Evolutionary conservation across 2,329 filamentous ascomycete genomes (phyloP), one percentile per base, ranked within the genome.

Genomic region (Pseudopithomyces maydicus): DNA sequence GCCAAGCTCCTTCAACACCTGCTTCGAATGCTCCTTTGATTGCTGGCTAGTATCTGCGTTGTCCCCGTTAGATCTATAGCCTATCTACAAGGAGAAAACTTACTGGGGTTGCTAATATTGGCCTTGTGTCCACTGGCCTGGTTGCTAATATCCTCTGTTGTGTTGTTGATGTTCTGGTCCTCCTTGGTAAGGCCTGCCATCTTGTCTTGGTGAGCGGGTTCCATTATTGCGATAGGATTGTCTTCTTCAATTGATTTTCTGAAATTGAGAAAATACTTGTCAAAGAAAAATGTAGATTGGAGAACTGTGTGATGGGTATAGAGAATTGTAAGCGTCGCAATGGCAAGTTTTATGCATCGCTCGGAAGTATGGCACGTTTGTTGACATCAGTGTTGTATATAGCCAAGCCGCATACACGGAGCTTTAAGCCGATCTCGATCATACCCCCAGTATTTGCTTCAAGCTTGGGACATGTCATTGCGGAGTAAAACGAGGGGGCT

Each of bases 81-180:
- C 6, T 33, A 41, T 23, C 14, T 20, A 17, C 17, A 17, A 39
- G 33, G 17, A 41, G 32, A 20, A 48, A n/a, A 49, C 58, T 22
- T 67, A 81, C 79, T 81, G 6, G 78, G 79, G 55, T 81, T 81
- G 57, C 75, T 72, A 6, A 82, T 57, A 59, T 81, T 81, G 4
- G 79, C 78, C 67, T 80, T 81, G 68, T 81, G 78, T n/a, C 79
- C 79, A 12, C 33, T 19, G 2, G 62, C 62, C 33, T 35, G 38
- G 47, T 66, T 26, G 43, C 51, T 56, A 36, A 62, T 58, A 26
- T 66, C 62, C 41, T 66, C 60, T 15, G 54, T 15, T 2, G 54
- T 57, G 20, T 65, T 50, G 45, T 65, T 57, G 54, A 62, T 60
- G 41, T 59, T 61, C 55, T 60, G 57, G 42, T 57, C 52, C 8